Evolutionary conservation across 202 grass and related monocot genomes (phyloP).

Genomic region (Carex arenaria): DNA sequence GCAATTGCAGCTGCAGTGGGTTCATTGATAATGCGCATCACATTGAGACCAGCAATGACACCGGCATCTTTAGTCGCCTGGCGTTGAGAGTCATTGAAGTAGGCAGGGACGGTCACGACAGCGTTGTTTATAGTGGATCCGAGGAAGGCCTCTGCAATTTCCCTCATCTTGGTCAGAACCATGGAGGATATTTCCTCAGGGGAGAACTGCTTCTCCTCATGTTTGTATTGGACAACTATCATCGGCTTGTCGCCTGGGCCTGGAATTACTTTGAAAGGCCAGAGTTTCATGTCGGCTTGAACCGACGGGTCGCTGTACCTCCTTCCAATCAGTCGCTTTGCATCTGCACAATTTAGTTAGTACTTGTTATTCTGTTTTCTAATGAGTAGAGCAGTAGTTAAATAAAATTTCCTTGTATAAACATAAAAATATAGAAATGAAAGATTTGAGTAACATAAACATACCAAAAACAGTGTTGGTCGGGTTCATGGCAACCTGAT

Average conservation of each 20-base stretch:
- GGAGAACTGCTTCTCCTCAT: conserved; percentile 64
- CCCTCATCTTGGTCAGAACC: conserved; percentile 76
- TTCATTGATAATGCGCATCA: conserved; percentile 81
- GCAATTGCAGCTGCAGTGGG: conserved; percentile 63
- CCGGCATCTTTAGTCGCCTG: conserved; percentile 85
- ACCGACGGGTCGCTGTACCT: conserved; percentile 66
- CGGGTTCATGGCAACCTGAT: conserved; percentile 92
- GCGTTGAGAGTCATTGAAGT: conserved; percentile 83
- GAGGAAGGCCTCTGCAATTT: conserved; percentile 63
- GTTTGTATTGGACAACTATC: conserved; percentile 64
- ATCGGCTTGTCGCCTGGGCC: conserved; percentile 62
- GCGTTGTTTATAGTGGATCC: conserved; percentile 51
- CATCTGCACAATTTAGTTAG: conserved; percentile 38
- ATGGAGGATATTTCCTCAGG: conserved; percentile 92
- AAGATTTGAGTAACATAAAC: not conserved
- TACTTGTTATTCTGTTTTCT: not conserved
- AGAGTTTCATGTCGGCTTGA: conserved; percentile 67
- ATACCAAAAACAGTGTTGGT: conserved; percentile 81
- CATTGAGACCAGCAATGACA: conserved; percentile 66
- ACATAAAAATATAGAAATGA: too few relatives aligned
- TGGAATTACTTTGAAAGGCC: conserved; percentile 81
- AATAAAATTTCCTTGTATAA: too few relatives aligned
- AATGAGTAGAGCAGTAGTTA: too few relatives aligned
- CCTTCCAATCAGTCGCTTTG: conserved; percentile 72
- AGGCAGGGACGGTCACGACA: conserved; percentile 66